Conservation (phyloP, 176 grass and related monocot species). For the Dendrocalamus sinicus region DNA sequence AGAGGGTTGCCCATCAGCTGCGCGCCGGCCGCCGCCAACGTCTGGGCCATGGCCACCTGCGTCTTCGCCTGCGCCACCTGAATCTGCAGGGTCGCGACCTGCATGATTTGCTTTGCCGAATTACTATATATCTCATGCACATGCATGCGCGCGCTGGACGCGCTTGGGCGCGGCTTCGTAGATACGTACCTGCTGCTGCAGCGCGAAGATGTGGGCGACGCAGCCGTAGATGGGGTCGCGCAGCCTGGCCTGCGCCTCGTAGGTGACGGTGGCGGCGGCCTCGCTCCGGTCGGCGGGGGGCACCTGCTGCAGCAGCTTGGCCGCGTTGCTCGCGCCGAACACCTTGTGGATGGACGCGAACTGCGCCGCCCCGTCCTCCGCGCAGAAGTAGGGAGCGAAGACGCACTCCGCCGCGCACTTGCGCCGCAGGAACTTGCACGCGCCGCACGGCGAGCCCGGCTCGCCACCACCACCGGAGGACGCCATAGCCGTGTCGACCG, state of each 20-base stretch:
- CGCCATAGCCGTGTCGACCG: not conserved
- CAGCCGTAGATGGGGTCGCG: constrained; percentile 94
- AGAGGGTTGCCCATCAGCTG: constrained; percentile 13
- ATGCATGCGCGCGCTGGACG: not conserved
- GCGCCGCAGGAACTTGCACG: constrained; percentile 93
- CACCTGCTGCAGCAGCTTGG: constrained; percentile 91
- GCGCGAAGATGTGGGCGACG: constrained; percentile 91
- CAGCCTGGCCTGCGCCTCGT: constrained; percentile 85
- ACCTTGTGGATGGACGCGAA: constrained; percentile 97
- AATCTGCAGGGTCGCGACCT: constrained; percentile 49
- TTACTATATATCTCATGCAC: too few relatives aligned
- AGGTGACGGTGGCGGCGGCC: constrained; percentile 82
- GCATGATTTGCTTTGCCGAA: not conserved
- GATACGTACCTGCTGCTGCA: constrained; percentile 73
- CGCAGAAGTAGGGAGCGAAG: constrained; percentile 92
- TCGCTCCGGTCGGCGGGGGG: constrained; percentile 67
- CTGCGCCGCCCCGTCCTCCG: constrained; percentile 80
- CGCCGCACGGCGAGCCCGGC: constrained; percentile 82
- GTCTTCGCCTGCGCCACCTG: constrained; percentile 56
- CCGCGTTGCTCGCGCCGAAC: constrained; percentile 94
- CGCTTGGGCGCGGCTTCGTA: not conserved
- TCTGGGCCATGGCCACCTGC: constrained; percentile 46
- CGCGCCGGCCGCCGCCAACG: constrained; percentile 23
- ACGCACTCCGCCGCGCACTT: constrained; percentile 86
- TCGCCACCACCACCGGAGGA: constrained; percentile 29